These are phyloP conservation scores for Tolypocladium ophioglossoides DNA, from an alignment of 2,329 filamentous ascomycete genomes.

Conservation along the genomic window DNA sequence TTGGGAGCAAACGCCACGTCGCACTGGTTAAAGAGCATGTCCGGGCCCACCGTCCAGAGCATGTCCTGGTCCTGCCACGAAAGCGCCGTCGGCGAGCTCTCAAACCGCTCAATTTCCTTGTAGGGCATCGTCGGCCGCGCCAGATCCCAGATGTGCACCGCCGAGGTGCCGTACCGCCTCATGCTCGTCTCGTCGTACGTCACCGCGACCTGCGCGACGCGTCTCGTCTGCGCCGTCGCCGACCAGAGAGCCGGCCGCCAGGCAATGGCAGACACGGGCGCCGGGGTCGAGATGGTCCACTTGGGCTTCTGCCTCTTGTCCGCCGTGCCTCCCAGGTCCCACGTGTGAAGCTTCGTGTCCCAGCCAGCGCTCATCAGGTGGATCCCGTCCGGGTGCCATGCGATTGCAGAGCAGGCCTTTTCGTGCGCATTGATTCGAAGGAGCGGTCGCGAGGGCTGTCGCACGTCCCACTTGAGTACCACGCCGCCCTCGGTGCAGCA, in stretches of 20 bases:
- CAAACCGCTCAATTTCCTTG: conserved; percentile 53
- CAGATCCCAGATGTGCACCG: conserved; percentile 60
- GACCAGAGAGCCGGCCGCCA: conserved; percentile 59
- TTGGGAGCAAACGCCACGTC: conserved; percentile 55
- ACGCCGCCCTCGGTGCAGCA: conserved; percentile 53
- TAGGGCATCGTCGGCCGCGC: conserved; percentile 56
- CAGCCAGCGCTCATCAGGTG: conserved; percentile 53
- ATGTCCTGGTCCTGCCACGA: conserved; percentile 56
- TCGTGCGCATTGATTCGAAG: conserved; percentile 52
- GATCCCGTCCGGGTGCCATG: conserved; percentile 60
- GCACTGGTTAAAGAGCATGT: conserved; percentile 53
- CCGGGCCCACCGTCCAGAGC: conserved; percentile 54
- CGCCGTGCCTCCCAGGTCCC: conserved; percentile 50
- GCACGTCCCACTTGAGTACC: conserved; percentile 54
- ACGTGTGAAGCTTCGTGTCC: conserved; percentile 53
- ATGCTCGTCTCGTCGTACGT: conserved; percentile 48
- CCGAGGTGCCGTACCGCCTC: conserved; percentile 43
- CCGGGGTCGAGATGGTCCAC: conserved; percentile 49
- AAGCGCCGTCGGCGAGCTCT: conserved; percentile 44
- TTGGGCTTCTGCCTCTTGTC: conserved; percentile 56
- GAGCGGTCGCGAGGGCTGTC: conserved; percentile 40
- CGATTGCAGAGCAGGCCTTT: conserved; percentile 46
- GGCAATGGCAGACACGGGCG: conserved; percentile 45
- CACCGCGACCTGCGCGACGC: conserved; percentile 52
- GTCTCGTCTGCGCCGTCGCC: conserved; percentile 47